A percentile compares a stretch with the other conserved stretches of the same genome.
Evolutionary conservation across 768 basidiomycete species (phyloP).

Genomic region (Suillus paluster): DNA sequence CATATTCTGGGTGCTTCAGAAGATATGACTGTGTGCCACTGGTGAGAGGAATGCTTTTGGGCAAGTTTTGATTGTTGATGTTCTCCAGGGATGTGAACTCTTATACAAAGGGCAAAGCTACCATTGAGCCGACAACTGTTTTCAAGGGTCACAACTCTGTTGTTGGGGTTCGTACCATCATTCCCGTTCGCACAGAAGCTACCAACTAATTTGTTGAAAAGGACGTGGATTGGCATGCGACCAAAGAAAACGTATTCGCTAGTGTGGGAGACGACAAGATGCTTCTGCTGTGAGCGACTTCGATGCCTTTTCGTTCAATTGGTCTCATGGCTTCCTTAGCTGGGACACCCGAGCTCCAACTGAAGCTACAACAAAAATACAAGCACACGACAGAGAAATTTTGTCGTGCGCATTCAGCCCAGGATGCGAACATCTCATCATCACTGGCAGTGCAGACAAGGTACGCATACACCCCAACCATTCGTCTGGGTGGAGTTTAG

Average conservation of each 20-base stretch:
- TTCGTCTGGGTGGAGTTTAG: neutral
- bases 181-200: neutral
- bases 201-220: slow-evolving; percentile 32
- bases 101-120: slow-evolving; percentile 77
- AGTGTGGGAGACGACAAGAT: slow-evolving; percentile 97
- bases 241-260: slow-evolving; percentile 81
- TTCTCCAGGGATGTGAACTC: slow-evolving; percentile 84
- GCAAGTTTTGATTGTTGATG: neutral
- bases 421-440: slow-evolving; percentile 71
- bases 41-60: slow-evolving; percentile 47
- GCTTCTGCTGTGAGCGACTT: slow-evolving; percentile 79
- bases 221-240: slow-evolving; percentile 97
- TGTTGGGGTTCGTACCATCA: slow-evolving; percentile 72
- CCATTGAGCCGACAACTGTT: slow-evolving; percentile 82
- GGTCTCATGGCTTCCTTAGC: slow-evolving; percentile 43
- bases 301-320: neutral
- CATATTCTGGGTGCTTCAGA: slow-evolving; percentile 92
- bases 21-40: slow-evolving; percentile 95
- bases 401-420: slow-evolving; percentile 92
- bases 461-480: slow-evolving; percentile 43
- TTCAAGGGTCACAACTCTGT: slow-evolving; percentile 91
- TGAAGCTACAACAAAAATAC: slow-evolving; percentile 70
- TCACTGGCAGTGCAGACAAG: slow-evolving; percentile 95
- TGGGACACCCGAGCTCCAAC: slow-evolving; percentile 88
- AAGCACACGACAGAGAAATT: slow-evolving; percentile 92